phyloP scores from a whole-genome alignment of 106 monocot genomes.

The Allium cepa region DNA sequence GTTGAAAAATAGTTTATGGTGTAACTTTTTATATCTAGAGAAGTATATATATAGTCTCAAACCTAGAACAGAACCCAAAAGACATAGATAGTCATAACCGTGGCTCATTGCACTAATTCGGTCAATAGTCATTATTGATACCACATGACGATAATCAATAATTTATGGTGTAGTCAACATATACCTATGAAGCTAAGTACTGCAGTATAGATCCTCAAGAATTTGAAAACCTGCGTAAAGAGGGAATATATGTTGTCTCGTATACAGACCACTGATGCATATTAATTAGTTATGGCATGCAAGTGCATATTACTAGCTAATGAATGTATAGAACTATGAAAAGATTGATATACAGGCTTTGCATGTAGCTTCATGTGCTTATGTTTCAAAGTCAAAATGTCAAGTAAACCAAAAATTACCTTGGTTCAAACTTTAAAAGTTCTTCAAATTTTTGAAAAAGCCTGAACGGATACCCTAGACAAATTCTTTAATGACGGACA shows the following conservation, averaged over 20 bases:
- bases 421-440: constrained; percentile 53
- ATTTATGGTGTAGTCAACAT: not conserved
- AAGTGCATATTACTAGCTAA: not conserved
- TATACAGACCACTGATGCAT: not conserved
- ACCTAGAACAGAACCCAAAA: not conserved
- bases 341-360: too few relatives aligned
- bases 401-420: constrained; percentile 27
- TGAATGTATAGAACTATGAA: not conserved
- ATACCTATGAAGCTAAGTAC: constrained; percentile 78
- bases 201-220: constrained; percentile 71
- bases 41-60: not conserved
- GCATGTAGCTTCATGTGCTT: too few relatives aligned
- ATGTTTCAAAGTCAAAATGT: too few relatives aligned
- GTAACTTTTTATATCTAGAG: not conserved
- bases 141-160: not conserved
- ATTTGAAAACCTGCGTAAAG: constrained; percentile 49
- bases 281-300: not conserved
- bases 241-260: not conserved
- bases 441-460: constrained; percentile 95
- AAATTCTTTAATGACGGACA: constrained; percentile 21
- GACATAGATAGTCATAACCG: not conserved
- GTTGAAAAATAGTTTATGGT: not conserved
- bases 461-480: constrained; percentile 57
- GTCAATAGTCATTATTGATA: not conserved
- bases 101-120: not conserved